A percentile compares a stretch with the other conserved stretches of the same genome.
These are phyloP conservation scores for Magnusiomyces suaveolens DNA, from an alignment of 1,139 yeast species.

Conservation along the genomic window DNA sequence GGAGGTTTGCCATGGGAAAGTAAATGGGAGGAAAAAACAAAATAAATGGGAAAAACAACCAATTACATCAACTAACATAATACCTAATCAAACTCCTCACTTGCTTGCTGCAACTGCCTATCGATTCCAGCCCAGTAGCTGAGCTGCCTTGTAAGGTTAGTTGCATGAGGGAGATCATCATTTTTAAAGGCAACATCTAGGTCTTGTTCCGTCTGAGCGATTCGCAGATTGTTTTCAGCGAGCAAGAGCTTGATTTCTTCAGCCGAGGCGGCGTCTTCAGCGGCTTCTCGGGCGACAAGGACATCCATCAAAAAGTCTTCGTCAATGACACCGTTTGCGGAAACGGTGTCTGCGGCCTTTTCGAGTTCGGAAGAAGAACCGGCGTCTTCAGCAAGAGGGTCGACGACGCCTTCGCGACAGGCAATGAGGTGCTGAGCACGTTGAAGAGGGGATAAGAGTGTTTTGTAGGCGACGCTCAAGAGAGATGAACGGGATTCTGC, in stretches of 20 bases:
- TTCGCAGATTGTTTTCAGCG: slow-evolving; percentile 47
- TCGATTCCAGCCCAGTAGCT: slow-evolving; percentile 81
- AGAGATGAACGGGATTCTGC: slow-evolving; percentile 38
- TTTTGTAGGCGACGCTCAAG: slow-evolving; percentile 67
- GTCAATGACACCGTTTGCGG: slow-evolving; percentile 33
- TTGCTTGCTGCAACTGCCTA: slow-evolving; percentile 55
- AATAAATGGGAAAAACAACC: too few species aligned
- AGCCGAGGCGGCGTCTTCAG: slow-evolving; percentile 53
- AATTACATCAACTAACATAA: not conserved
- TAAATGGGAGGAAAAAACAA: too few species aligned
- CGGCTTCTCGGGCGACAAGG: slow-evolving; percentile 68
- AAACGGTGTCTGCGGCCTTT: slow-evolving; percentile 37
- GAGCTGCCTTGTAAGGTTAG: slow-evolving; percentile 57
- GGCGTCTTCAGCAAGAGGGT: slow-evolving; percentile 25
- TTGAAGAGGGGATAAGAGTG: slow-evolving; percentile 56
- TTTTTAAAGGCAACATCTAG: slow-evolving; percentile 34
- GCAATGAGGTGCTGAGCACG: slow-evolving; percentile 53
- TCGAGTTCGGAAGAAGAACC: slow-evolving; percentile 1
- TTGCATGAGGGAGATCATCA: slow-evolving; percentile 46
- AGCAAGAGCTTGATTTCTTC: slow-evolving; percentile 47
- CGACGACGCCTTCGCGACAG: slow-evolving; percentile 37
- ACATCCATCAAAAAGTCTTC: slow-evolving; percentile 61
- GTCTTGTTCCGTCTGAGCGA: slow-evolving; percentile 35
- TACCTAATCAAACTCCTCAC: slow-evolving; percentile 7
- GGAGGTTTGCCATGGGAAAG: too few species aligned